Base-by-base conservation (phyloP, 2,329 filamentous ascomycete genomes). In the Sarocladiaceae sp. region DNA sequence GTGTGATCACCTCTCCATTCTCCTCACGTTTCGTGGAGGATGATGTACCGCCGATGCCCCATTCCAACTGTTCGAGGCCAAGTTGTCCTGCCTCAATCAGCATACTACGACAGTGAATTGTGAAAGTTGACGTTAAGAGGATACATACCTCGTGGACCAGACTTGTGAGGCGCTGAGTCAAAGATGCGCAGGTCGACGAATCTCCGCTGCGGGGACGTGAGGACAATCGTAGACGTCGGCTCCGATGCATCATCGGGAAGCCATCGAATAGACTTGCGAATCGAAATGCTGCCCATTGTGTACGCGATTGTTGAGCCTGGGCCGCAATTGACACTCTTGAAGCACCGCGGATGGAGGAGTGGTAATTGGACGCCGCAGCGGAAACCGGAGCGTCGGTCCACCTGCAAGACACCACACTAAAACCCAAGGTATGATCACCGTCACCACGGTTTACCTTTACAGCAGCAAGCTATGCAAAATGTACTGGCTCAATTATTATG, bases 101-200 rank as follows among this genome's bases (percentile, higher is more conserved):
- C n/a, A n/a, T n/a, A n/a, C n/a, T n/a, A n/a, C n/a, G n/a, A n/a
- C n/a, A n/a, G n/a, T n/a, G n/a, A n/a, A n/a, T n/a, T n/a, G n/a
- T n/a, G n/a, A n/a, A n/a, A n/a, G n/a, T n/a, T n/a, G n/a, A 33
- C 15, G 29, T 33, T 33, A 8, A 10, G 29, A 15, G 10, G 8
- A 15, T 33, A 8, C 15, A 36, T 53, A 2, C 13, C 10, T 11
- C 15, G n/a, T 51, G 61, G 31, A 20, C 18, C 10, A 3, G 35
- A n/a, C 17, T n/a, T 20, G 29, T 52, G 46, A 37, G 18, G 17
- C 44, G 53, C 53, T 15, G 53, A 62, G 17, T 67, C 58, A 15
- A 77, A 62, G 49, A 85, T 70, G 36, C 85, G 78, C 20, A 87
- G 62, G 59, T 88, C 85, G 33, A 87, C 77, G 61, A 85, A 88